Percentiles rank a stretch among this genome's conserved stretches.
Conservation (phyloP, 2,329 filamentous ascomycete species). For the Talaromyces sp. region DNA sequence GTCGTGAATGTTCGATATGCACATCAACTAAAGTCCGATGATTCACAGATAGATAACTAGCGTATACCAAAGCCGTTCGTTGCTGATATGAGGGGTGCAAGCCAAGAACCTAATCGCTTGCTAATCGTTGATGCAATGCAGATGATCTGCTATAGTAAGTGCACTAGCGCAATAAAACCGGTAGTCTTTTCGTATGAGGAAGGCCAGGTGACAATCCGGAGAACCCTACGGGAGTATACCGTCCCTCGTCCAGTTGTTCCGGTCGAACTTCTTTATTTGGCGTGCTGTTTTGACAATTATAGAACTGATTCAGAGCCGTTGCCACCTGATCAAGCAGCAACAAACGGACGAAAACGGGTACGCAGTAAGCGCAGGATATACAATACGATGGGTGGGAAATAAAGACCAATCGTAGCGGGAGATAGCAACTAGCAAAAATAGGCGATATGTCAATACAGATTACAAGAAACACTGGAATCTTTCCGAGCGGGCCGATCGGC, state of each 20-base stretch:
- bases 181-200: conserved; percentile 2
- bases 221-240: conserved; percentile 6
- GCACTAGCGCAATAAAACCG: conserved; percentile 10
- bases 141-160: conserved; percentile 15
- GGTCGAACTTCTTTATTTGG: not conserved
- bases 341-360: not conserved
- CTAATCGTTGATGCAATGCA: conserved; percentile 7
- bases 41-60: not conserved
- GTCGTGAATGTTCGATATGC: conserved; percentile 1
- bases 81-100: conserved; percentile 5
- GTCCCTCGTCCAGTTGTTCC: not conserved
- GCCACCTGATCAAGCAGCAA: not conserved
- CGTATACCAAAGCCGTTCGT: not conserved
- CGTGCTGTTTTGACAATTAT: not conserved
- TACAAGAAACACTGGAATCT: conserved; percentile 10
- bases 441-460: conserved; percentile 3
- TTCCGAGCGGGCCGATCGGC: conserved; percentile 18
- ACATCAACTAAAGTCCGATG: conserved; percentile 5
- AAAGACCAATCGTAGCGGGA: not conserved
- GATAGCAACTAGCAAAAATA: not conserved
- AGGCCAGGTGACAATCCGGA: conserved; percentile 16
- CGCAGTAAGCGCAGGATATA: not conserved
- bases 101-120: conserved; percentile 10
- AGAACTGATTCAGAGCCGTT: not conserved
- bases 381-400: not conserved